Base-by-base conservation (phyloP, 2,329 filamentous ascomycete species). In the Colletotrichum gigasporum region DNA sequence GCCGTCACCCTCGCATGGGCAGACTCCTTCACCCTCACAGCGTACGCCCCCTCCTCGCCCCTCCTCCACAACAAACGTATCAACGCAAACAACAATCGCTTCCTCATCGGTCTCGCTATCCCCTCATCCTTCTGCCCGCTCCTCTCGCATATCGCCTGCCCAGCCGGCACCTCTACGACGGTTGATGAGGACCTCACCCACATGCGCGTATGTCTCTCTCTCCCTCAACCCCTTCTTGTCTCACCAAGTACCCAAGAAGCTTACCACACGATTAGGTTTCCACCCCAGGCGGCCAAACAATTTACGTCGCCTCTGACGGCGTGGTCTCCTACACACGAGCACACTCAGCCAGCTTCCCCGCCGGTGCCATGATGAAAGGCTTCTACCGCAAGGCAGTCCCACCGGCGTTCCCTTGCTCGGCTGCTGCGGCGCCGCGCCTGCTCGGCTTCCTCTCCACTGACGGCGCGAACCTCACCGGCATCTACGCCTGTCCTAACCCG, bases 271-370 rank as follows among this genome's bases (percentile, higher is more conserved):
- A n/a, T n/a, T 9, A 80, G 76, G 82, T 86, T 30, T 71, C 81
- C 28, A 88, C 90, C 4, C 87, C 88, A 5, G 88, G 88, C 26
- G 89, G 89, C 24, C 88, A 91, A 70, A 75, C 81, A 61, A 80
- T 90, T 69, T 91, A 87, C 73, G 80, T 91, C 60, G 78, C 76
- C 3, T 78, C 82, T 3, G 74, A 80, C 24, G 89, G 88, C 5
- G 77, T 80, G 9, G 73, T 91, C 60, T 78, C 80, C 57, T 91
- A 85, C 76, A 86, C 87, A 0, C 66, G 70, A 18, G 80, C 87
- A 0, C 87, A 90, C 76, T 88, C 85, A 0, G 75, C 74, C 2
- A 76, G 70, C 59, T 82, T 83, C 5, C 87, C 87, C 0, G 66
- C 74, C 0, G 87, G 86, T 9, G 82, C 86, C 7, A 73, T 81